Conservation (phyloP, 1,284 basidiomycete species). For the Afroboletus lepidellus region DNA sequence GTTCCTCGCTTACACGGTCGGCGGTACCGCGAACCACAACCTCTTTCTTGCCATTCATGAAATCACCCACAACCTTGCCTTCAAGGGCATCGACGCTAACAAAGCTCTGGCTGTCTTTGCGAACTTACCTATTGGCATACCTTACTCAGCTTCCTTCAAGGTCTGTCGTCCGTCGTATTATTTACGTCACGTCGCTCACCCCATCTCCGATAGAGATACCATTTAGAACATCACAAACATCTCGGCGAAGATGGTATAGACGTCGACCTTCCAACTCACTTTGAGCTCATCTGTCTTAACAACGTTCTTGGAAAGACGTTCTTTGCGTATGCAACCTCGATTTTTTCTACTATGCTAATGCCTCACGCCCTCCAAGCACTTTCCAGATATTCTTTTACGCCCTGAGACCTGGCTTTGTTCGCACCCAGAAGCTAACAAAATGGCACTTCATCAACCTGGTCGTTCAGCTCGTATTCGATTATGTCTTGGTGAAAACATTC, state of each 20-base stretch:
- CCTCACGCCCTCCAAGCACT: constrained; percentile 51
- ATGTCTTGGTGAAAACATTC: constrained; percentile 57
- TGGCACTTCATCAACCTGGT: constrained; percentile 86
- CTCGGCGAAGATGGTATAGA: constrained; percentile 96
- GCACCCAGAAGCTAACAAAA: constrained; percentile 74
- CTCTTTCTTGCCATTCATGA: constrained; percentile 97
- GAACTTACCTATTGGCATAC: constrained; percentile 91
- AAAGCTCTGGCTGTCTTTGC: constrained; percentile 87
- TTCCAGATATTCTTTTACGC: constrained; percentile 99
- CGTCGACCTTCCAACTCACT: constrained; percentile 85
- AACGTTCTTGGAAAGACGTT: constrained; percentile 98
- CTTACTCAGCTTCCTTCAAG: constrained; percentile 96
- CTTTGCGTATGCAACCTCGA: constrained; percentile 71
- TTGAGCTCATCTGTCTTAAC: constrained; percentile 86
- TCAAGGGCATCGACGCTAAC: constrained; percentile 81
- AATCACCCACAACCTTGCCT: constrained; percentile 97
- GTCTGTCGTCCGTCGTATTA: constrained; percentile 38
- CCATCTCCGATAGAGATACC: constrained; percentile 62
- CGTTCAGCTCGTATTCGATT: constrained; percentile 74
- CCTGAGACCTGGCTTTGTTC: constrained; percentile 91
- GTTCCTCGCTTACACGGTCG: constrained; percentile 79
- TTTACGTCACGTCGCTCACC: constrained; percentile 1
- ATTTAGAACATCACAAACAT: constrained; percentile 93
- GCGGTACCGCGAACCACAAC: constrained; percentile 96
- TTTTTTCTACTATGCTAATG: neutral